phyloP scores from a whole-genome alignment of 2,329 filamentous ascomycete species.

The Diplodia mutila region DNA sequence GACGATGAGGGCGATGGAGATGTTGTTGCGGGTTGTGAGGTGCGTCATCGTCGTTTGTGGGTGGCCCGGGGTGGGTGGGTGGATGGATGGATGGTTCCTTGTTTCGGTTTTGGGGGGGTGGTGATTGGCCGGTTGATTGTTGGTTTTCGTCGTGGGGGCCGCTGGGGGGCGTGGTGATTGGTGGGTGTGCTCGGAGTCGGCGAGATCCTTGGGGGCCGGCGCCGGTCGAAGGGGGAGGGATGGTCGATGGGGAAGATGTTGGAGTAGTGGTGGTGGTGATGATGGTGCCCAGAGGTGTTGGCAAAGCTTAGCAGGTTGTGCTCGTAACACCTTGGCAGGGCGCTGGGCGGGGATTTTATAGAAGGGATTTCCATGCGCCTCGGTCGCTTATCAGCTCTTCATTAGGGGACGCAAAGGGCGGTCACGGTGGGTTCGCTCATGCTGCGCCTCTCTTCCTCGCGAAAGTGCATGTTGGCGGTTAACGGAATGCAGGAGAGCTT shows the following conservation, averaged over 20 bases:
- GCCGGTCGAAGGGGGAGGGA: background rate
- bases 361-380: background rate
- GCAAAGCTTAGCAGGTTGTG: background rate
- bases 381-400: background rate
- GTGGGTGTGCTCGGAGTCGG: background rate
- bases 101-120: too few relatives aligned
- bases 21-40: conserved; percentile 2
- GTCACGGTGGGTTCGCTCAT: background rate
- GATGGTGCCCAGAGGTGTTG: background rate
- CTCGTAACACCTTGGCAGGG: background rate
- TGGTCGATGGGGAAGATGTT: background rate
- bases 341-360: background rate
- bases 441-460: conserved; percentile 11
- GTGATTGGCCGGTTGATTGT: background rate
- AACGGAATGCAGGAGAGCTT: background rate
- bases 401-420: background rate
- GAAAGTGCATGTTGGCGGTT: background rate
- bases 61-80: too few relatives aligned
- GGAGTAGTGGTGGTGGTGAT: background rate
- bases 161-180: background rate
- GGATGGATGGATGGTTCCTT: too few relatives aligned
- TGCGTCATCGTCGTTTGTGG: background rate
- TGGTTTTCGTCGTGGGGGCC: background rate
- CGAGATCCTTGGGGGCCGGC: background rate
- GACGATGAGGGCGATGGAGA: conserved; percentile 17